Base-by-base conservation (phyloP, 1,284 basidiomycete species). In the Afroboletus lepidellus region DNA sequence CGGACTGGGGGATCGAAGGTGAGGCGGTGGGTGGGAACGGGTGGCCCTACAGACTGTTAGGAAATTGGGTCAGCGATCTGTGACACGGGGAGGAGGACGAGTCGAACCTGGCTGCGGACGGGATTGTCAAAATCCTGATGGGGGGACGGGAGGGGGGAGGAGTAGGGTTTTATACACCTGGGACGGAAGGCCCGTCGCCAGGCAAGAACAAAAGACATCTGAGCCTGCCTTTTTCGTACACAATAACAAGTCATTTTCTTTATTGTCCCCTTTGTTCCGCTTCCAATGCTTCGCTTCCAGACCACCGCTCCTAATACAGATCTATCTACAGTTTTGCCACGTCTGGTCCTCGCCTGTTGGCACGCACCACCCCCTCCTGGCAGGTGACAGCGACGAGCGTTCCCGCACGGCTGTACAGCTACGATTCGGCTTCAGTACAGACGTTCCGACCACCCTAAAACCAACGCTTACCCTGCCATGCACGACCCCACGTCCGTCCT, bases 361-460 rank as follows among this genome's bases (percentile, higher is more conserved):
- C 81, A 32, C 87, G 78, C 34, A 88, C 72, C 3, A 89, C 89
- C 3, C 93, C 92, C 74, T 95, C 93, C 67, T 96, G 93, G 20
- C 83, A 81, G 30, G 84, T 86, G 9, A 89, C 80, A 12, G 92
- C 93, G 16, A 94, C 76, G 20, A 95, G 74, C 11, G 69, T 78
- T 5, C 93, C 92, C 21, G 75, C 71, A 32, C 77, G 77, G 7
- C 87, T 84, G 66, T 91, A 94, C 60, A 94, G 72, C 89, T 91
- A 51, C 25, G 9, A 36, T 29, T 45, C 12, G 25, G 5, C 29
- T 41, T 54, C 41, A 62, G 51, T 15, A 30, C 54, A 52, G n/a
- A n/a, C n/a, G n/a, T 23, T 52, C 47, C 41, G 11, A 3, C 12
- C 41, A 38, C 46, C 37, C 50, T 8, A 20, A 46, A 30, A n/a